These are phyloP conservation scores for Pistacia integerrima DNA, from an alignment of 345 rosid species.

Conservation along the genomic window DNA sequence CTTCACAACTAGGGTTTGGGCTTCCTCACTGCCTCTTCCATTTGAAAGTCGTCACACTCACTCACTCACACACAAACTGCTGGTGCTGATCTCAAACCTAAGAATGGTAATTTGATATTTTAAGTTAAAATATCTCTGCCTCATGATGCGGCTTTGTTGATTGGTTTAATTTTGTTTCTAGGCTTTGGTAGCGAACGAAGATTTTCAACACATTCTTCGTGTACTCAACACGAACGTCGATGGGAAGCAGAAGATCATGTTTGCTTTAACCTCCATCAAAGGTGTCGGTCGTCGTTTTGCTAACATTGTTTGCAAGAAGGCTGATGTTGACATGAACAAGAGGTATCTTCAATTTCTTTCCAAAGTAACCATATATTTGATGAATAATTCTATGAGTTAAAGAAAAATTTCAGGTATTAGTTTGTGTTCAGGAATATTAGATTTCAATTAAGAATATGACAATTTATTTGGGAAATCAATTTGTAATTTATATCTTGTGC, in stretches of 20 bases:
- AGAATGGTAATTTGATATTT: no score
- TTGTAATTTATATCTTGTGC: no score
- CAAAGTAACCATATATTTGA: no score
- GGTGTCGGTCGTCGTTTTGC: constrained; percentile 36
- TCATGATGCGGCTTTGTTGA: not conserved
- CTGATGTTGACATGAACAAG: constrained; percentile 22
- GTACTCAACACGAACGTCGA: constrained; percentile 19
- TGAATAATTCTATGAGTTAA: no score
- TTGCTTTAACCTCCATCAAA: constrained; percentile 36
- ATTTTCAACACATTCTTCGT: constrained; percentile 37
- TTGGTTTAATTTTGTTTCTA: not conserved
- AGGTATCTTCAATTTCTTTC: not conserved
- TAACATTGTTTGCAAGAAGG: constrained; percentile 34
- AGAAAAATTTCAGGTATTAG: no score
- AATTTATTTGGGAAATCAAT: no score
- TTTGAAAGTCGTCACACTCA: no score
- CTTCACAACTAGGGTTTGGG: no score
- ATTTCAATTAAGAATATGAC: no score
- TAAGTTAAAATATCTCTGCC: not conserved
- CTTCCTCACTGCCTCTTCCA: no score
- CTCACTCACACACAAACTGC: not conserved
- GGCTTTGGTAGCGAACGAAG: constrained; percentile 34
- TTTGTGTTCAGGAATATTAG: no score
- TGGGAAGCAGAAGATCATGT: constrained; percentile 34
- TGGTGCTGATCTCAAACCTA: no score